Conservation (phyloP, 805 yeast genomes). For the Torulaspora franciscae region DNA sequence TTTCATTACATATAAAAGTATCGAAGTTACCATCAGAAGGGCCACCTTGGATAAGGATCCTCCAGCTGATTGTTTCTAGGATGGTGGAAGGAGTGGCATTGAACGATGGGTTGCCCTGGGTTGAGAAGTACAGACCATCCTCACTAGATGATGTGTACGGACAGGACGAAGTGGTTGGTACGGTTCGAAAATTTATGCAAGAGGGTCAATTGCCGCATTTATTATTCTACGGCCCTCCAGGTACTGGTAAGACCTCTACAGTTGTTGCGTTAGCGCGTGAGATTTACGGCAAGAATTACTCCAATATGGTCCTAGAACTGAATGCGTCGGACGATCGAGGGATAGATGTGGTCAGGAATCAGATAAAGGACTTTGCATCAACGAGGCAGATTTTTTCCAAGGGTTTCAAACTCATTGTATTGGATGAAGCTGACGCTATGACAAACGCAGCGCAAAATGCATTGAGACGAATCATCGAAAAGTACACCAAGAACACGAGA, state of each 20-base stretch:
- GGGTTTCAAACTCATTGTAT: conserved; percentile 83
- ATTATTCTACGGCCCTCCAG: conserved; percentile 92
- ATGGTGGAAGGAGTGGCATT: conserved; percentile 10
- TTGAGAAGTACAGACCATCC: conserved; percentile 90
- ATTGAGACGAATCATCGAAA: conserved; percentile 73
- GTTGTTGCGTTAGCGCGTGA: conserved; percentile 83
- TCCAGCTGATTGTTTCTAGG: neutral
- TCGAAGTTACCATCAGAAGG: neutral
- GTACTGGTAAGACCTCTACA: conserved; percentile 89
- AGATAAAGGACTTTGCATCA: conserved; percentile 92
- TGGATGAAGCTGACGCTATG: conserved; percentile 97
- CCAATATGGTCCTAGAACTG: conserved; percentile 86
- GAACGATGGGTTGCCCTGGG: conserved; percentile 69
- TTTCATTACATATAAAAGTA: neutral
- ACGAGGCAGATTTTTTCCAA: conserved; percentile 87
- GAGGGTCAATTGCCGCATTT: conserved; percentile 86
- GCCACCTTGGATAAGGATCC: neutral
- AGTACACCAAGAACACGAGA: conserved; percentile 89
- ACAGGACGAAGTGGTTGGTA: conserved; percentile 77
- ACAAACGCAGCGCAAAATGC: conserved; percentile 83
- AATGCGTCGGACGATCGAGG: conserved; percentile 98
- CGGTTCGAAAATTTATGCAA: conserved; percentile 78
- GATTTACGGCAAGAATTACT: conserved; percentile 75
- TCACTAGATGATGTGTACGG: conserved; percentile 86
- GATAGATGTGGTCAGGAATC: conserved; percentile 95